Conservation (phyloP, 192 early-diverging fungal species). For the Coemansia sp. region DNA sequence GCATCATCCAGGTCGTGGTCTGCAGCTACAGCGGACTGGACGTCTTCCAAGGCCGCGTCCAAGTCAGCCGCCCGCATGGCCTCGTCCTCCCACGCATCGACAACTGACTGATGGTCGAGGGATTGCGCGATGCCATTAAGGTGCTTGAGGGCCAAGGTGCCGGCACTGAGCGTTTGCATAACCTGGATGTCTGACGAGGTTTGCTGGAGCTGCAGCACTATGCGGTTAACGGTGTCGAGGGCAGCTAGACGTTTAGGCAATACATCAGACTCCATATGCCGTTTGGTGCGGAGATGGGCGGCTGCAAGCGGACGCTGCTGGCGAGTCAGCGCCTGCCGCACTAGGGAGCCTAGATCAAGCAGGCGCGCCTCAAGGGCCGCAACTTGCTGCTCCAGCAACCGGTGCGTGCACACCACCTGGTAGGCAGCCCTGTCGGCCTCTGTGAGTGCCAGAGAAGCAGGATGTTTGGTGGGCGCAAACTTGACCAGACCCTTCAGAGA, state of each 20-base stretch:
- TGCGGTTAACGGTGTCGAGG: slow-evolving; percentile 15
- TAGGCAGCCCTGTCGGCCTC: slow-evolving; percentile 20
- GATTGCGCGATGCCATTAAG: slow-evolving; percentile 10
- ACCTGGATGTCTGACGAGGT: slow-evolving; percentile 33
- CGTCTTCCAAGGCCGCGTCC: slow-evolving; percentile 8
- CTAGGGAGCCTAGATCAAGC: slow-evolving; percentile 9
- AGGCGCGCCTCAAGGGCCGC: slow-evolving; percentile 13
- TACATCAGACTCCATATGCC: slow-evolving; percentile 13
- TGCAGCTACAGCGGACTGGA: background rate
- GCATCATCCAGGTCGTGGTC: slow-evolving; percentile 1
- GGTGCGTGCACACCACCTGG: slow-evolving; percentile 22
- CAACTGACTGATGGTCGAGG: background rate
- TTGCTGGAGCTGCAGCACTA: slow-evolving; percentile 32
- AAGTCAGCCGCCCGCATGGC: slow-evolving; percentile 11
- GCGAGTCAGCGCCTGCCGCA: slow-evolving; percentile 2
- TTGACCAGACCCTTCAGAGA: slow-evolving; percentile 16
- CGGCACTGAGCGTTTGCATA: slow-evolving; percentile 21
- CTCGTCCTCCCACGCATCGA: slow-evolving; percentile 36
- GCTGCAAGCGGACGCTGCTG: slow-evolving; percentile 15
- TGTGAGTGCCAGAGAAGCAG: slow-evolving; percentile 6
- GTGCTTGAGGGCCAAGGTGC: slow-evolving; percentile 17
- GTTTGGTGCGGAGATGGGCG: slow-evolving; percentile 12
- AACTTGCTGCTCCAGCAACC: slow-evolving; percentile 11
- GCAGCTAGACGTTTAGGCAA: slow-evolving; percentile 19
- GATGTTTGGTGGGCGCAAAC: slow-evolving; percentile 18